These are phyloP conservation scores for Cicer cuneatum DNA, from an alignment of 306 rosid genomes.

Conservation along the genomic window DNA sequence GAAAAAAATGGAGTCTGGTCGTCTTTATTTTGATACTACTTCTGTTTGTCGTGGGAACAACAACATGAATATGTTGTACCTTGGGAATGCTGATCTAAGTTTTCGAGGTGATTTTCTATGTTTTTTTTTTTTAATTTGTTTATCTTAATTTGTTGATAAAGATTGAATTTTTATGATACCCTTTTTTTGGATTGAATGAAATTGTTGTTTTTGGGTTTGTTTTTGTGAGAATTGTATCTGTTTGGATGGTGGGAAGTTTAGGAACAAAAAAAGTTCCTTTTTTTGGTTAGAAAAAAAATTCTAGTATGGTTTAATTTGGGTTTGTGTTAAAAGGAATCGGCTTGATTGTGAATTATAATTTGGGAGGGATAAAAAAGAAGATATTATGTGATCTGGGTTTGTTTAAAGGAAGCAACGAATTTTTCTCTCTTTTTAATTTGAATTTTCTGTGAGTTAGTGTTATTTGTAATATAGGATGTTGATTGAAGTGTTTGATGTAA, in stretches of 20 bases:
- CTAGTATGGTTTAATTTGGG: slow-evolving; percentile 10
- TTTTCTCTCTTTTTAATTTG: background rate
- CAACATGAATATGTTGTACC: slow-evolving; percentile 78
- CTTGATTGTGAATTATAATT: slow-evolving; percentile 36
- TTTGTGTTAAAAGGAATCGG: slow-evolving; percentile 34
- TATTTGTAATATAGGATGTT: background rate
- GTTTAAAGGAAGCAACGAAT: slow-evolving; percentile 38
- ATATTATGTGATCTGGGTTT: slow-evolving; percentile 23
- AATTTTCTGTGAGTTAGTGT: background rate
- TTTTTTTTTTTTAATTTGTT: background rate
- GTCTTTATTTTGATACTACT: slow-evolving; percentile 67
- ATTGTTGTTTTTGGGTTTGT: background rate
- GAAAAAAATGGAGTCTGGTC: slow-evolving; percentile 63
- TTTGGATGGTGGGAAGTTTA: slow-evolving; percentile 31
- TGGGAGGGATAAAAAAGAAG: background rate
- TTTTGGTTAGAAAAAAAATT: background rate
- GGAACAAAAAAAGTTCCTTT: slow-evolving; percentile 17
- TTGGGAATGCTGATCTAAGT: slow-evolving; percentile 65
- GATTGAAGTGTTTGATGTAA: slow-evolving; percentile 8
- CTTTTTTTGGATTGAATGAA: background rate
- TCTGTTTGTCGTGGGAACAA: slow-evolving; percentile 66
- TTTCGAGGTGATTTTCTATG: slow-evolving; percentile 63
- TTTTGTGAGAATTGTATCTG: slow-evolving; percentile 6
- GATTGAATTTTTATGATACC: background rate
- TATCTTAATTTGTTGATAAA: background rate